A percentile compares a stretch with the other conserved stretches of the same genome.
Conservation (phyloP, 108 stramenopile genomes). For the Cyclostephanos tholiformis region DNA sequence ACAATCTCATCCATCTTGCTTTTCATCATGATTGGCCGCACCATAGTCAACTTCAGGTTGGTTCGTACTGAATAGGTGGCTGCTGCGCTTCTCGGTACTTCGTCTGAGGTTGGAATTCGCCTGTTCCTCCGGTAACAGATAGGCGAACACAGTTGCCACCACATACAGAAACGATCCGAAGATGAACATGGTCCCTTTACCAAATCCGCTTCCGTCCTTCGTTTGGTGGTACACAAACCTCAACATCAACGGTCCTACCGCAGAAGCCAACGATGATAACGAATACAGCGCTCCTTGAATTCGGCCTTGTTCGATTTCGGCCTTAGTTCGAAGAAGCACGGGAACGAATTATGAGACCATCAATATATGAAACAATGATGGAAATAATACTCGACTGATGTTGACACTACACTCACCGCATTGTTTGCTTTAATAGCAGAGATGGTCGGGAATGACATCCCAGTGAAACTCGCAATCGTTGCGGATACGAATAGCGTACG, state of each 20-base stretch:
- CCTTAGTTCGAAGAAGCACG: slow-evolving; percentile 6
- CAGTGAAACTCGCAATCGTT: slow-evolving; percentile 50
- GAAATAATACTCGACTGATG: neutral
- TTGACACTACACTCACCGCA: slow-evolving; percentile 45
- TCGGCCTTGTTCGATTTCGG: slow-evolving; percentile 76
- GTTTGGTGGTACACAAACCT: slow-evolving; percentile 63
- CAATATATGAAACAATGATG: neutral
- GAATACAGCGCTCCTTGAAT: slow-evolving; percentile 88
- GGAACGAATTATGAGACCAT: neutral
- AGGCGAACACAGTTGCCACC: slow-evolving; percentile 62
- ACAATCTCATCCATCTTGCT: neutral
- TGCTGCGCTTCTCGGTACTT: slow-evolving; percentile 20
- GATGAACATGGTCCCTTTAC: slow-evolving; percentile 83
- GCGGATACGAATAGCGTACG: slow-evolving; percentile 64
- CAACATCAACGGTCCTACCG: slow-evolving; percentile 66
- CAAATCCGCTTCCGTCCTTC: slow-evolving; percentile 52
- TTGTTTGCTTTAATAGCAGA: slow-evolving; percentile 87
- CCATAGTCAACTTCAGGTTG: neutral
- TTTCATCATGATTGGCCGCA: neutral
- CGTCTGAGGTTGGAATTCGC: slow-evolving; percentile 52
- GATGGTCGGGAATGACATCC: slow-evolving; percentile 86
- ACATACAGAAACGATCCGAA: slow-evolving; percentile 67
- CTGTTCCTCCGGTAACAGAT: slow-evolving; percentile 60
- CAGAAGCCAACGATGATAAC: slow-evolving; percentile 75
- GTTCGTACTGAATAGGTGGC: neutral